A percentile compares a stretch with the other conserved stretches of the same genome.
These are phyloP conservation scores for Phaffomyces antillensis DNA, from an alignment of 805 yeast genomes.

Conservation along the genomic window DNA sequence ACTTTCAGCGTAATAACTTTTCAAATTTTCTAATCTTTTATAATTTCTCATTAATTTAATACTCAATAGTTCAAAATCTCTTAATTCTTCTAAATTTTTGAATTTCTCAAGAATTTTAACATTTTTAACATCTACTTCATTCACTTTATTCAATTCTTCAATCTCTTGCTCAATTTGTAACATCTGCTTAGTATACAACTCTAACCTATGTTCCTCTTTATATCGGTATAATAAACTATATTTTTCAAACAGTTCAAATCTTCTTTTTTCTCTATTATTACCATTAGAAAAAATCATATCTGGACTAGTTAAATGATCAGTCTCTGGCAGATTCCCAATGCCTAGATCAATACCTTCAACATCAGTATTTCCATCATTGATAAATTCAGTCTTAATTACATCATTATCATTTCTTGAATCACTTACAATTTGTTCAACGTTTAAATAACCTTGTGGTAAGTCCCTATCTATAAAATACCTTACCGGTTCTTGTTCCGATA, in stretches of 20 bases:
- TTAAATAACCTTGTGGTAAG: background rate
- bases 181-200: conserved; percentile 6
- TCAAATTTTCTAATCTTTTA: conserved; percentile 20
- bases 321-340: background rate
- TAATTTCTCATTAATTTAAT: conserved; percentile 21
- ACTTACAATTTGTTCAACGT: background rate
- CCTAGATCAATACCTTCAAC: background rate
- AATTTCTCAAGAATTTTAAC: conserved; percentile 10
- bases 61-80: conserved; percentile 27
- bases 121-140: conserved; percentile 4
- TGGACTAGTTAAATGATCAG: background rate
- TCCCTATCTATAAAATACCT: conserved; percentile 5
- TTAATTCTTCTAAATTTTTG: conserved; percentile 26
- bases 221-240: conserved; percentile 13
- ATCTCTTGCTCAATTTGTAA: conserved; percentile 1
- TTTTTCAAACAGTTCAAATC: conserved; percentile 20
- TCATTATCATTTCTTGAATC: background rate
- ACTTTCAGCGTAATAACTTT: conserved; percentile 20
- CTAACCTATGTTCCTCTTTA: conserved; percentile 11
- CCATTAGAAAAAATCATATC: conserved; percentile 23
- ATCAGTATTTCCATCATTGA: too few species aligned
- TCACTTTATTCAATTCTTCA: conserved; percentile 1
- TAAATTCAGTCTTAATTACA: too few species aligned
- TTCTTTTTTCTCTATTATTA: conserved; percentile 22
- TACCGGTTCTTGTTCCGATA: background rate